These are phyloP conservation scores for Xylaria flabelliformis DNA, from an alignment of 495 filamentous ascomycete genomes.

Conservation along the genomic window DNA sequence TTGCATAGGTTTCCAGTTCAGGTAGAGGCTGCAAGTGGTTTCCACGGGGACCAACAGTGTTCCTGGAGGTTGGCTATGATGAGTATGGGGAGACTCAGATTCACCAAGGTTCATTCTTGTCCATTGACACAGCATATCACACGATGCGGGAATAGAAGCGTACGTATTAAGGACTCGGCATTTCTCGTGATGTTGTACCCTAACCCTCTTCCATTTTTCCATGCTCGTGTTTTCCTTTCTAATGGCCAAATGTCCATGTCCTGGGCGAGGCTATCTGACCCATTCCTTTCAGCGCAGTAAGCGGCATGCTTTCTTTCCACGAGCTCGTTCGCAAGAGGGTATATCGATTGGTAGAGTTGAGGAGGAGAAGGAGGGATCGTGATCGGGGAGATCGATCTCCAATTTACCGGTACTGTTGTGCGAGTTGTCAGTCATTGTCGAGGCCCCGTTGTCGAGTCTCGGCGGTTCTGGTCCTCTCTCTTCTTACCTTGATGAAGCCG, in stretches of 20 bases:
- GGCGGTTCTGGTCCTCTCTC: neutral
- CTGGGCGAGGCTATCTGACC: conserved; percentile 7
- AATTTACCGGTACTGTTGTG: conserved; percentile 25
- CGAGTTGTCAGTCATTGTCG: neutral
- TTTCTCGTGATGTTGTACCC: conserved; percentile 23
- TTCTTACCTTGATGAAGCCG: conserved; percentile 89
- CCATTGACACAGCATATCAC: conserved; percentile 5
- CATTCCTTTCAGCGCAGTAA: conserved; percentile 8
- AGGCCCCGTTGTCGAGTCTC: neutral
- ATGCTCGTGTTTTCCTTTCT: conserved; percentile 12
- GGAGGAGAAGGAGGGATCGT: conserved; percentile 9
- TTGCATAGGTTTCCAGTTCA: neutral
- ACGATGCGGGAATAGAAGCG: neutral
- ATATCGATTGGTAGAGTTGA: conserved; percentile 21
- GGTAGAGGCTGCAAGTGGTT: neutral
- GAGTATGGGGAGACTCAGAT: neutral
- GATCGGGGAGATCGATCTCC: conserved; percentile 1
- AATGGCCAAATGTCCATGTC: conserved; percentile 3
- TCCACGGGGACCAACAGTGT: neutral
- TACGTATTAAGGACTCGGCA: conserved; percentile 25
- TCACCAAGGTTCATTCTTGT: neutral
- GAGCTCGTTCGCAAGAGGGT: conserved; percentile 20
- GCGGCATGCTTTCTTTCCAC: conserved; percentile 12
- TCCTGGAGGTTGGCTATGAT: neutral
- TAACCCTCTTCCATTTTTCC: conserved; percentile 19